Percentiles rank a stretch among this genome's conserved stretches.
Evolutionary conservation across 2,329 filamentous ascomycete genomes (phyloP).

Genomic region (Penicillium palitans): DNA sequence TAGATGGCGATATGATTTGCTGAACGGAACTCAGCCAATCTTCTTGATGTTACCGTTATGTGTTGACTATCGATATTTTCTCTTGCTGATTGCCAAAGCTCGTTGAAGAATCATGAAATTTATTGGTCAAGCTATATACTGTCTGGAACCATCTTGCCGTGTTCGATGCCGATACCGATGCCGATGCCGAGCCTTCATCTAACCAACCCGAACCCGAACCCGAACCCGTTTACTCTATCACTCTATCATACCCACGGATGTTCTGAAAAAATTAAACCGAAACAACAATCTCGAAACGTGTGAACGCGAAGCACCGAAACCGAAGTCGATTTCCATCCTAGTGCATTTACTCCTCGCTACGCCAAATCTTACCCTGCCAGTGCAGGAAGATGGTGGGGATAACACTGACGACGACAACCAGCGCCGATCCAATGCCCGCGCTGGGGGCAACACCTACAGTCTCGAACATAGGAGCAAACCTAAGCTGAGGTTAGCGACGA

Average conservation of each 20-base stretch:
- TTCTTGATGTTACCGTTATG: not conserved
- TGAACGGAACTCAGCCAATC: not conserved
- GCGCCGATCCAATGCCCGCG: slow-evolving; percentile 32
- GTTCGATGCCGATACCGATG: not conserved
- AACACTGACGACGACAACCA: slow-evolving; percentile 35
- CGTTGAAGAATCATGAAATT: not conserved
- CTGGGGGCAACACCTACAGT: slow-evolving; percentile 35
- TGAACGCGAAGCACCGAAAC: not conserved
- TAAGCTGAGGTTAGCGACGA: slow-evolving; percentile 21
- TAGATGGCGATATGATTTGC: not conserved
- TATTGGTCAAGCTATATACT: slow-evolving; percentile 12
- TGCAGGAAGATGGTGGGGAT: slow-evolving; percentile 36
- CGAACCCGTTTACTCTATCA: slow-evolving; percentile 2
- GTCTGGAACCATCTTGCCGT: not conserved
- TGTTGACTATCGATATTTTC: not conserved
- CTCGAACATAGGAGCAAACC: slow-evolving; percentile 40
- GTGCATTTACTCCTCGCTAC: slow-evolving; percentile 13
- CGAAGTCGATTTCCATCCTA: not conserved
- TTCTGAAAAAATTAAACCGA: not conserved
- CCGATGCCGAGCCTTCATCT: slow-evolving; percentile 11
- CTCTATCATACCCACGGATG: not conserved
- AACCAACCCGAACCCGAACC: slow-evolving; percentile 10
- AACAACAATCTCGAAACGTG: not conserved
- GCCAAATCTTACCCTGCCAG: slow-evolving; percentile 28
- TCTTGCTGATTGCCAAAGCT: not conserved